Percentiles rank a stretch among this genome's conserved stretches.
These are phyloP conservation scores for Maudiozyma turicensis DNA, from an alignment of 805 yeast species.

Conservation along the genomic window DNA sequence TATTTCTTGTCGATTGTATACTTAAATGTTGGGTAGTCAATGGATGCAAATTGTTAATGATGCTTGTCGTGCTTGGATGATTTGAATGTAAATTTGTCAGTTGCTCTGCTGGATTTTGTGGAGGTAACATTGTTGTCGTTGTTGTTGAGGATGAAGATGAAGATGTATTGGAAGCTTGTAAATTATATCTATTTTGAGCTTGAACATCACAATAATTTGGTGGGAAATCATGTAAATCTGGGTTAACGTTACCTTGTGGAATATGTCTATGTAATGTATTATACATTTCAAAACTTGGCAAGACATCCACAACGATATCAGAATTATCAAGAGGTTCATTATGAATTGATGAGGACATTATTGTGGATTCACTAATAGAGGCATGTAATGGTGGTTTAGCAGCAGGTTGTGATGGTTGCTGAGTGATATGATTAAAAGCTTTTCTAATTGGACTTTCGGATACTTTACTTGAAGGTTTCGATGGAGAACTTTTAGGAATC, in stretches of 20 bases:
- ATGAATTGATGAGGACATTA: background rate
- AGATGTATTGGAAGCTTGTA: background rate
- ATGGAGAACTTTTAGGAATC: conserved; percentile 1
- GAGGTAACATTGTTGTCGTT: background rate
- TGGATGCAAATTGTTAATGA: conserved; percentile 3
- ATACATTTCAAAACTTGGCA: conserved; percentile 23
- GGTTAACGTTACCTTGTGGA: conserved; percentile 16
- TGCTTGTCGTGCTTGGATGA: background rate
- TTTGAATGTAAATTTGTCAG: background rate
- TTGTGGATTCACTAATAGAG: background rate
- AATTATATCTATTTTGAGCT: background rate
- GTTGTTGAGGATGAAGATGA: background rate
- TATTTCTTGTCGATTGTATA: conserved; percentile 1
- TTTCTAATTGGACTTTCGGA: conserved; percentile 1
- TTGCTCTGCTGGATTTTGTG: background rate
- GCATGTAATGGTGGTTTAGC: conserved; percentile 1
- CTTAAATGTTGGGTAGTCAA: conserved; percentile 9
- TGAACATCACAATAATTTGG: conserved; percentile 8
- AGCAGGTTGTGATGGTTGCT: background rate
- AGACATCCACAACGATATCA: conserved; percentile 12
- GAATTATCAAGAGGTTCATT: background rate
- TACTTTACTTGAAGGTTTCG: background rate
- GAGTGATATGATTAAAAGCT: background rate
- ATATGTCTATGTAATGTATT: conserved; percentile 20
- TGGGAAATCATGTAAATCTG: conserved; percentile 14